A percentile compares a stretch with the other conserved stretches of the same genome.
Conservation (phyloP, 2,329 filamentous ascomycete species). For the Colletotrichum euphorbiae region DNA sequence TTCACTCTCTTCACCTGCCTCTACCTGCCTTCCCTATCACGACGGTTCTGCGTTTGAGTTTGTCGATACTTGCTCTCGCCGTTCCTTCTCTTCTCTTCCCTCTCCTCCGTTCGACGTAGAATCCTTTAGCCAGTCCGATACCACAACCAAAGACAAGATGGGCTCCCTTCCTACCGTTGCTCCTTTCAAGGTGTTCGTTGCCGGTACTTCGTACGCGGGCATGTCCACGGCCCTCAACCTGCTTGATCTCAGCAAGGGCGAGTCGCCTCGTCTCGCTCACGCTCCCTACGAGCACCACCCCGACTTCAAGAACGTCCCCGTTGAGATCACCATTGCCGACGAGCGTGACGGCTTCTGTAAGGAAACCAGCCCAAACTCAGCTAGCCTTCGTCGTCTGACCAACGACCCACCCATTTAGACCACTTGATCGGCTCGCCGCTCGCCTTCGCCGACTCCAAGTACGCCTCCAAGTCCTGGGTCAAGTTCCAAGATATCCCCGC, state of each 20-base stretch:
- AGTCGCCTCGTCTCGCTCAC: constrained; percentile 58
- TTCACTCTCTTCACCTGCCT: constrained; percentile 19
- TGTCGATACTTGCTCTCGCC: constrained; percentile 2
- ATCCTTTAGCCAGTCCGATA: not conserved
- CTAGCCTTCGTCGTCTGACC: not conserved
- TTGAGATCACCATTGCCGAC: constrained; percentile 80
- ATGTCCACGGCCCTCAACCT: constrained; percentile 75
- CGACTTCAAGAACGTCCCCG: constrained; percentile 60
- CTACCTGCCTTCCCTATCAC: constrained; percentile 20
- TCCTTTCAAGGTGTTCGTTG: constrained; percentile 71
- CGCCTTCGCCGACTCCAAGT: constrained; percentile 72
- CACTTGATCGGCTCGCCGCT: constrained; percentile 82
- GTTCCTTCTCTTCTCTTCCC: not conserved
- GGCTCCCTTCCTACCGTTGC: constrained; percentile 40
- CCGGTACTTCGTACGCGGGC: constrained; percentile 80
- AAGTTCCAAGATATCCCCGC: constrained; percentile 75
- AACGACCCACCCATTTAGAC: constrained; percentile 57
- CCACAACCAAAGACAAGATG: constrained; percentile 30
- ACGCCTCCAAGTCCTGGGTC: constrained; percentile 77
- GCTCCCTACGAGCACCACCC: constrained; percentile 54
- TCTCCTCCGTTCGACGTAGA: constrained; percentile 6
- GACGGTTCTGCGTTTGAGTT: constrained; percentile 13
- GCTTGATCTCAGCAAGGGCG: constrained; percentile 71
- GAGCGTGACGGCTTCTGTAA: constrained; percentile 87
- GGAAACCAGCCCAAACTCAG: constrained; percentile 45